A percentile compares a stretch with the other conserved stretches of the same genome.
Evolutionary conservation across 2,329 filamentous ascomycete genomes (phyloP).

Genomic region (Arthrobotrys conoides): DNA sequence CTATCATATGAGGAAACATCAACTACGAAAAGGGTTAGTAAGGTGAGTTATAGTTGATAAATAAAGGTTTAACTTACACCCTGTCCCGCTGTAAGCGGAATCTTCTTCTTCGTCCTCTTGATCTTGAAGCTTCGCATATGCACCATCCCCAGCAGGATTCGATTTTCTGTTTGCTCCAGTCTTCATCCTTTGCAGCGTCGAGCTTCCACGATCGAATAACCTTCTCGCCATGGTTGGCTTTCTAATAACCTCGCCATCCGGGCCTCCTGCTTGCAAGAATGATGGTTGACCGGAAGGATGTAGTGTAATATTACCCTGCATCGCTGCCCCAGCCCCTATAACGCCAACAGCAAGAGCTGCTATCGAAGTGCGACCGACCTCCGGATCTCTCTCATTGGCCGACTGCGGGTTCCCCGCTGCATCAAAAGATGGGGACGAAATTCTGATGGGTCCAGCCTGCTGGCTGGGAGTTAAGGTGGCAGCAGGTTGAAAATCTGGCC

Average conservation of each 20-base stretch:
- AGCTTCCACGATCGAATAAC: constrained; percentile 56
- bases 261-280: constrained; percentile 21
- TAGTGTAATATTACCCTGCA: constrained; percentile 46
- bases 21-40: constrained; percentile 28
- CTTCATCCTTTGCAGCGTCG: constrained; percentile 58
- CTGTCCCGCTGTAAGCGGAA: constrained; percentile 19
- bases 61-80: constrained; percentile 25
- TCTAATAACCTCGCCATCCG: constrained; percentile 33
- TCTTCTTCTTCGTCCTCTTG: constrained; percentile 37
- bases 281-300: constrained; percentile 29
- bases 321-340: constrained; percentile 50
- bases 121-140: constrained; percentile 46
- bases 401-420: constrained; percentile 43
- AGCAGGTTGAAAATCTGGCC: constrained; percentile 40
- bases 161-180: constrained; percentile 37
- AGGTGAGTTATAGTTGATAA: neutral
- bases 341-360: constrained; percentile 49
- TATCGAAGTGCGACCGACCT: constrained; percentile 49
- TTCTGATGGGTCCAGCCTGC: constrained; percentile 52
- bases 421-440: constrained; percentile 56
- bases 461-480: constrained; percentile 47
- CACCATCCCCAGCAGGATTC: constrained; percentile 7
- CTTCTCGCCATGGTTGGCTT: constrained; percentile 58
- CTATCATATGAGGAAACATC: constrained; percentile 58
- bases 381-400: constrained; percentile 45